A percentile compares a stretch with the other conserved stretches of the same genome.
phyloP scores from a whole-genome alignment of 202 grass and related monocot genomes.

The Brachypodium distachyon region DNA sequence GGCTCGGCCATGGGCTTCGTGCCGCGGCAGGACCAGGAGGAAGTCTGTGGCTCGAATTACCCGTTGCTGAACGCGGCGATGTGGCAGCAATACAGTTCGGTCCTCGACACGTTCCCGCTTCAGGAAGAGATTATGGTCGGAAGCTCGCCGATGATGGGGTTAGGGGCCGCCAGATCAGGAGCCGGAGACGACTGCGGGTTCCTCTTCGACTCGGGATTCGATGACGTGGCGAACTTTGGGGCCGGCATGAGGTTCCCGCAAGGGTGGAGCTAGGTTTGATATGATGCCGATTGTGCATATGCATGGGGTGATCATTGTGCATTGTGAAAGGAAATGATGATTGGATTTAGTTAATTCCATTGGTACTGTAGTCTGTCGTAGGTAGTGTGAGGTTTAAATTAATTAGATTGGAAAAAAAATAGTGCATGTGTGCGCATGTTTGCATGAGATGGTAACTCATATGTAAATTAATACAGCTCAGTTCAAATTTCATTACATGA shows the following conservation, averaged over 20 bases:
- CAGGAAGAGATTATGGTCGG: constrained; percentile 16
- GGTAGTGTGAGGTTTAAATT: constrained; percentile 27
- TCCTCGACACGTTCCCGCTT: constrained; percentile 7
- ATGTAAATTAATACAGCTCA: constrained; percentile 19
- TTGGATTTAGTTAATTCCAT: constrained; percentile 35
- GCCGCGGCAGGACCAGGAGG: neutral
- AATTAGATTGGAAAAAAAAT: neutral
- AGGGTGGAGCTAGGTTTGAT: constrained; percentile 40
- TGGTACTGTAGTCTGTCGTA: constrained; percentile 1
- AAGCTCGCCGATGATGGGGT: constrained; percentile 16
- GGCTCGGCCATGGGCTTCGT: neutral
- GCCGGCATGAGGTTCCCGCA: constrained; percentile 24
- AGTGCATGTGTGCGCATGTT: neutral
- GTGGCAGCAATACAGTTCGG: constrained; percentile 37
- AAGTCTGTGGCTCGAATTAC: neutral
- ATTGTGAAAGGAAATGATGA: constrained; percentile 2
- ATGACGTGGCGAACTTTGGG: constrained; percentile 12
- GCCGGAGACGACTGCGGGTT: constrained; percentile 21
- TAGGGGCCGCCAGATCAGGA: neutral
- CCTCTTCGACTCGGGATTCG: constrained; percentile 23
- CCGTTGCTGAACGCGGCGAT: constrained; percentile 11
- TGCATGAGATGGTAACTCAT: neutral
- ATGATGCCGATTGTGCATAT: neutral
- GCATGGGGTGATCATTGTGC: neutral
- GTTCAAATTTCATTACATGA: neutral